phyloP scores from a whole-genome alignment of 805 yeast genomes.

The Priceomyces fermenticarens region DNA sequence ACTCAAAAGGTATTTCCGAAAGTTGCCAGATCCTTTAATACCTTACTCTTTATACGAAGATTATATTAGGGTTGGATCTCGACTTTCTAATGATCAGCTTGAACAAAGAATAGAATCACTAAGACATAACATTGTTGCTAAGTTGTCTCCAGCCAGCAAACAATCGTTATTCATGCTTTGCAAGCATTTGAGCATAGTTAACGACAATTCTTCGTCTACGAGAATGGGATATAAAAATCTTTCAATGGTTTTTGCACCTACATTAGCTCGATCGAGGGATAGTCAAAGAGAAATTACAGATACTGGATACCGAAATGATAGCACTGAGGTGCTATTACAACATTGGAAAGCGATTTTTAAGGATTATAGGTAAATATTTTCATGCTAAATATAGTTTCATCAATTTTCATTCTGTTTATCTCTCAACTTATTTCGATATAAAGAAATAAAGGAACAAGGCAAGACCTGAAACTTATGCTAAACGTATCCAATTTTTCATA shows the following conservation, averaged over 20 bases:
- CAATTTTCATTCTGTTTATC: neutral
- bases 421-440: neutral
- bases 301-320: conserved; percentile 75
- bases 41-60: conserved; percentile 66
- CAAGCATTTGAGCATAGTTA: conserved; percentile 63
- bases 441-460: neutral
- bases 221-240: conserved; percentile 82
- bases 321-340: conserved; percentile 67
- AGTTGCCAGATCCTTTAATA: conserved; percentile 81
- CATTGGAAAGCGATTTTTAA: conserved; percentile 42
- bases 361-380: conserved; percentile 7
- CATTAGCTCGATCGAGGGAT: conserved; percentile 72
- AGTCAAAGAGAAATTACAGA: conserved; percentile 84
- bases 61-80: conserved; percentile 53
- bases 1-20: conserved; percentile 80
- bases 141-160: conserved; percentile 68
- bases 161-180: conserved; percentile 54
- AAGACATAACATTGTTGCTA: conserved; percentile 36
- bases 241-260: conserved; percentile 93
- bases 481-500: neutral
- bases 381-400: neutral
- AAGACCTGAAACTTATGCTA: neutral
- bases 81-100: conserved; percentile 16
- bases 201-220: conserved; percentile 51
- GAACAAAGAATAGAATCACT: conserved; percentile 42